Base-by-base conservation (phyloP, 164 flowering plant species). In the Stephania japonica region DNA sequence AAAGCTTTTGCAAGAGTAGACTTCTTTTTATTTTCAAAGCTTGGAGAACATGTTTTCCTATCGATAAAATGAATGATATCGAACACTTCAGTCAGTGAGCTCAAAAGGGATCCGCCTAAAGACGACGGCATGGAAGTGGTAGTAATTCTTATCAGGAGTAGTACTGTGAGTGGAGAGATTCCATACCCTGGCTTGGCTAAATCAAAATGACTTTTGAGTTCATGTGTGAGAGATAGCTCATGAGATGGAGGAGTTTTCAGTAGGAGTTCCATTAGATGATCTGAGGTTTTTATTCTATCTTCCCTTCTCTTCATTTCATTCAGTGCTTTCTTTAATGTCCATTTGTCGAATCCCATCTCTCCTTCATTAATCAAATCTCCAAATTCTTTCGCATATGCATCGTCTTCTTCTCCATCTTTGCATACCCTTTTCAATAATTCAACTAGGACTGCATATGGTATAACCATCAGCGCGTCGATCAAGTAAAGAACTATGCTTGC, bases 301-400 rank as follows among this genome's bases (percentile, higher is more conserved):
- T 62, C 62, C 73, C 67, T 59, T 61, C 50, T 71, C 38, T 42
- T 5, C 73, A 72, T 42, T n/a, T n/a, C n/a, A n/a, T n/a, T n/a
- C n/a, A n/a, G n/a, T n/a, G n/a, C n/a, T n/a, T n/a, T n/a, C n/a
- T n/a, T n/a, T n/a, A n/a, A n/a, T n/a, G n/a, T n/a, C n/a, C n/a
- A n/a, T n/a, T n/a, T n/a, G n/a, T n/a, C n/a, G n/a, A n/a, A n/a
- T n/a, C n/a, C n/a, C n/a, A n/a, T n/a, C n/a, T n/a, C n/a, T n/a
- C n/a, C n/a, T n/a, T n/a, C n/a, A n/a, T n/a, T n/a, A n/a, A n/a
- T n/a, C n/a, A n/a, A n/a, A n/a, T n/a, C n/a, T n/a, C n/a, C n/a
- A n/a, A n/a, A n/a, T n/a, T n/a, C n/a, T n/a, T n/a, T n/a, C n/a
- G n/a, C n/a, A n/a, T n/a, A n/a, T n/a, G n/a, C n/a, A n/a, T n/a